phyloP scores from a whole-genome alignment of 345 rosid species.

The Lenwebbia sp. region DNA sequence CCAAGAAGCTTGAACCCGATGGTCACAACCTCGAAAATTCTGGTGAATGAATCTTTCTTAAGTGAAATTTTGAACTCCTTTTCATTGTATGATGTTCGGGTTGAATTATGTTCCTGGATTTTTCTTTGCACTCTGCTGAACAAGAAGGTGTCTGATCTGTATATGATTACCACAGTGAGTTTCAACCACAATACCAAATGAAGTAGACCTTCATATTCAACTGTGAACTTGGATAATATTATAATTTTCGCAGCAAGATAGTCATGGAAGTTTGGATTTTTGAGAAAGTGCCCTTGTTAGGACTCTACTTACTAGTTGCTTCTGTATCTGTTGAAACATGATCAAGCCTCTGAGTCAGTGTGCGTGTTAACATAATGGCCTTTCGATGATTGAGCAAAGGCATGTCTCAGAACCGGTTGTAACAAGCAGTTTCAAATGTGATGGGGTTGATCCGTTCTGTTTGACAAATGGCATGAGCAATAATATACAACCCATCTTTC shows the following conservation, averaged over 20 bases:
- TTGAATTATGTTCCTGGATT: not conserved
- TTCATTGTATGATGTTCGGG: not conserved
- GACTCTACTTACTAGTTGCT: not conserved
- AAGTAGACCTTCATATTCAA: not conserved
- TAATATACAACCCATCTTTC: not conserved
- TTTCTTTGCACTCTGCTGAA: not conserved
- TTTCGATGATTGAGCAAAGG: not conserved
- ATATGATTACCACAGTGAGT: not conserved
- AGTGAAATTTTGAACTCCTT: not conserved
- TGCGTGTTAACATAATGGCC: not conserved
- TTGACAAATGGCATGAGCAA: not conserved
- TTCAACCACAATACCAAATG: not conserved
- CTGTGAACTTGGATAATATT: not conserved
- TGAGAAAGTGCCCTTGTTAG: not conserved
- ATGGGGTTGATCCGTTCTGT: not conserved
- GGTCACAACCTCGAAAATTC: not conserved
- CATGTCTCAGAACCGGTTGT: not conserved
- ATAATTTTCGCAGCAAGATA: not conserved
- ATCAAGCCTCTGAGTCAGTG: not conserved
- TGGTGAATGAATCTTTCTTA: not conserved
- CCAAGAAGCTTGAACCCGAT: not conserved
- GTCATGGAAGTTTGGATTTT: not conserved
- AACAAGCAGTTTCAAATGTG: not conserved
- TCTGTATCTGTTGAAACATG: not conserved
- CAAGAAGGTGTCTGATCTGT: not conserved